Conservation (phyloP, 1,284 basidiomycete species). For the Trichosporon coremiiforme region DNA sequence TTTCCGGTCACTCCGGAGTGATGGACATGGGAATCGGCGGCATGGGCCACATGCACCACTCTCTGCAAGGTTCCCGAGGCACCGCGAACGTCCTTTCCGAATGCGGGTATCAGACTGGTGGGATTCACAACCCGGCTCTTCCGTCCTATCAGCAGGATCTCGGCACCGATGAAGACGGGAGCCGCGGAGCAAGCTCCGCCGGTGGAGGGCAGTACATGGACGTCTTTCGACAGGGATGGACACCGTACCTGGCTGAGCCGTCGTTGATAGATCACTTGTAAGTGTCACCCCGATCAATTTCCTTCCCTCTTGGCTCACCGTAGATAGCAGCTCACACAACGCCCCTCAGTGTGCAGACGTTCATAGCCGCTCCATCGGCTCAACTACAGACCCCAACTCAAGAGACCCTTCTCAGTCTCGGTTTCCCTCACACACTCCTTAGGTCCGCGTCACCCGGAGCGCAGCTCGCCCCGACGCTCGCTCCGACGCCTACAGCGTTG, state of each 20-base stretch:
- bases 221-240: constrained; percentile 53
- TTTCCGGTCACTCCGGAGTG: not conserved
- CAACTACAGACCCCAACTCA: not conserved
- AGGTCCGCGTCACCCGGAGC: not conserved
- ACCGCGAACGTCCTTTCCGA: constrained; percentile 4
- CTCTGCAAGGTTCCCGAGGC: constrained; percentile 4
- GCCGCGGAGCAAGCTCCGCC: constrained; percentile 16
- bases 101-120: not conserved
- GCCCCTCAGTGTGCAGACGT: constrained; percentile 44
- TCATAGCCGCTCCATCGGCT: constrained; percentile 23
- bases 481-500: not conserved
- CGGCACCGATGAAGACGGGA: not conserved
- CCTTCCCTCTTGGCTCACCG: constrained; percentile 13
- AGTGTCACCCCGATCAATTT: constrained; percentile 22
- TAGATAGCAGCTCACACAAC: constrained; percentile 15
- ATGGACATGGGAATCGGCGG: constrained; percentile 13
- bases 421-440: constrained; percentile 9
- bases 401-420: constrained; percentile 14
- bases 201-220: constrained; percentile 38
- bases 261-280: constrained; percentile 52
- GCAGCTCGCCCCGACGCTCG: not conserved
- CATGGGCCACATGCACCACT: constrained; percentile 5
- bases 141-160: not conserved
- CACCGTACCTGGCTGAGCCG: constrained; percentile 47
- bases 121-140: not conserved